A percentile compares a stretch with the other conserved stretches of the same genome.
Conservation (phyloP, 2,329 filamentous ascomycete species). For the Chaetomium olivaceum region DNA sequence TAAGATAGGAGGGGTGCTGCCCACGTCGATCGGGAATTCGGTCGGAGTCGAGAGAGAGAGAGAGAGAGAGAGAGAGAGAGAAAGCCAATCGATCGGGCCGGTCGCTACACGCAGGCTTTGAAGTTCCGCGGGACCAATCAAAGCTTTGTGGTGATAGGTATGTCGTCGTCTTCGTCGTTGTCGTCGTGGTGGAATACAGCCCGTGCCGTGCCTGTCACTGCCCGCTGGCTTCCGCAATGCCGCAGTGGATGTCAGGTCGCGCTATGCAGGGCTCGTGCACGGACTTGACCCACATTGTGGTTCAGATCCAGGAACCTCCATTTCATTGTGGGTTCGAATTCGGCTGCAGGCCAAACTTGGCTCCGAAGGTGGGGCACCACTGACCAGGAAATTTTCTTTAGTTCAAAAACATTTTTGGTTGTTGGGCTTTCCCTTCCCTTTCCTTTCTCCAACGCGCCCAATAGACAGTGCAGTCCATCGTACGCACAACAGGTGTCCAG, state of each 20-base stretch:
- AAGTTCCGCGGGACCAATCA: not conserved
- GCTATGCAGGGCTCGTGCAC: not conserved
- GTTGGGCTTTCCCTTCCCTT: conserved; percentile 43
- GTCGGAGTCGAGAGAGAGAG: not conserved
- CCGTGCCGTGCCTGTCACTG: too few relatives aligned
- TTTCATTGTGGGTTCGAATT: not conserved
- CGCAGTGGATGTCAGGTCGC: not conserved
- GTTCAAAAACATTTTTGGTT: conserved; percentile 18
- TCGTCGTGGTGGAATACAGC: not conserved
- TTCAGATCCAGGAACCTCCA: not conserved
- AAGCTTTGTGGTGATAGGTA: not conserved
- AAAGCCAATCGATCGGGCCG: not conserved
- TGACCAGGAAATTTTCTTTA: not conserved
- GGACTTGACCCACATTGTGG: not conserved
- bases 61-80: not conserved
- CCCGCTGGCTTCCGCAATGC: not conserved
- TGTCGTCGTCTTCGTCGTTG: too few relatives aligned
- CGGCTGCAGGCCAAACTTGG: conserved; percentile 30
- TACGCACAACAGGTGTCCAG: conserved; percentile 54
- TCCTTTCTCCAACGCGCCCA: conserved; percentile 64
- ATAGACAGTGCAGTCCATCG: conserved; percentile 85
- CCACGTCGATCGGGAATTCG: not conserved
- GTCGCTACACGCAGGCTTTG: not conserved
- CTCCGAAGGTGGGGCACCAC: conserved; percentile 24
- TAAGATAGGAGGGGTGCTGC: not conserved